phyloP scores from a whole-genome alignment of 306 rosid species.

The Castanospermum australe region DNA sequence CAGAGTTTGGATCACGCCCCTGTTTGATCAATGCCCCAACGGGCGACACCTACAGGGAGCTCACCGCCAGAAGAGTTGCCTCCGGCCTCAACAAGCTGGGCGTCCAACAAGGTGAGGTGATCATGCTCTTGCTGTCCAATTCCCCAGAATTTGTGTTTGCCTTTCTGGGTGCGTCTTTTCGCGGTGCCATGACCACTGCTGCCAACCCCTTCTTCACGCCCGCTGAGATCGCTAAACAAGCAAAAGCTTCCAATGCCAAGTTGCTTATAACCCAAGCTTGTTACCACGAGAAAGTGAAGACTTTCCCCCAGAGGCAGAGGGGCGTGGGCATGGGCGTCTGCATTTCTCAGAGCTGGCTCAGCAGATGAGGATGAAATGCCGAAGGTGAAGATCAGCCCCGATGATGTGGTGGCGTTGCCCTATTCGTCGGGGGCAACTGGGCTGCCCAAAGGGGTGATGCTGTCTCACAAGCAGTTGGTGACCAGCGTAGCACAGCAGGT shows the following conservation, averaged over 20 bases:
- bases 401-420: constrained; percentile 61
- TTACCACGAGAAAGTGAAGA: constrained; percentile 52
- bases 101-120: constrained; percentile 41
- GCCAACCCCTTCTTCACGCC: constrained; percentile 59
- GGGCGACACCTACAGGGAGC: constrained; percentile 44
- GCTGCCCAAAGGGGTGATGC: constrained; percentile 67
- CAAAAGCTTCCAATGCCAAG: constrained; percentile 51
- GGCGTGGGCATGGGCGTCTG: too few species aligned
- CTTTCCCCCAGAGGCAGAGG: constrained; percentile 36
- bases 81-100: constrained; percentile 50
- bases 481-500: constrained; percentile 66
- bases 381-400: constrained; percentile 36
- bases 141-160: constrained; percentile 51
- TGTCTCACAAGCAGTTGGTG: constrained; percentile 61
- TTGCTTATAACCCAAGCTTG: constrained; percentile 40
- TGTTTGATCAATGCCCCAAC: constrained; percentile 63
- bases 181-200: constrained; percentile 49
- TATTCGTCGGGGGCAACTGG: constrained; percentile 68
- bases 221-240: constrained; percentile 53
- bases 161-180: constrained; percentile 51
- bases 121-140: constrained; percentile 59
- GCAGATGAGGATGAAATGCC: constrained; percentile 35
- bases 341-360: constrained; percentile 43
- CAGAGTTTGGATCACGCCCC: constrained; percentile 43
- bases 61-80: constrained; percentile 37